Conservation (phyloP, 495 filamentous ascomycete species). For the Aspergillus hancockii region DNA sequence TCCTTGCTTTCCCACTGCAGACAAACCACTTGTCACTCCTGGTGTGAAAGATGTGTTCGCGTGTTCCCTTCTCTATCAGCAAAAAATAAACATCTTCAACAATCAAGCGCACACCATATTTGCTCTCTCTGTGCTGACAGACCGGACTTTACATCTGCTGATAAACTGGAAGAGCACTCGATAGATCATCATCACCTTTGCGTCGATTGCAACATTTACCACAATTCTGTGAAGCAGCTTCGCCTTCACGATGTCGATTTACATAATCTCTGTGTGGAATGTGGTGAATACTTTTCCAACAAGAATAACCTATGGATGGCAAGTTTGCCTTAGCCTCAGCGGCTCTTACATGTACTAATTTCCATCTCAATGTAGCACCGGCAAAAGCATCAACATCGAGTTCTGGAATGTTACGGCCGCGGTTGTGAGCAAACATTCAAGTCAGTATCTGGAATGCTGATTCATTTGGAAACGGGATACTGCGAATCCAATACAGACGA, state of each 20-base stretch:
- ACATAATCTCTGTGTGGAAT: slow-evolving; percentile 9
- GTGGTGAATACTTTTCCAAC: slow-evolving; percentile 8
- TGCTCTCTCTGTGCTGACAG: neutral
- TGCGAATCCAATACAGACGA: slow-evolving; percentile 5
- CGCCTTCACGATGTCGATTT: slow-evolving; percentile 3
- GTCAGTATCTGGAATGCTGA: slow-evolving; percentile 8
- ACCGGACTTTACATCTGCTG: slow-evolving; percentile 1
- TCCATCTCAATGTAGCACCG: slow-evolving; percentile 1
- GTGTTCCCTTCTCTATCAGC: slow-evolving; percentile 8
- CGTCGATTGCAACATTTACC: slow-evolving; percentile 4
- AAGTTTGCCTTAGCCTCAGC: neutral
- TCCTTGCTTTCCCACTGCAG: slow-evolving; percentile 16
- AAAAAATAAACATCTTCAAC: slow-evolving; percentile 4
- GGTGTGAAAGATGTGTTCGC: slow-evolving; percentile 15
- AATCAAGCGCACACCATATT: slow-evolving; percentile 9
- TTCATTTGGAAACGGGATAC: slow-evolving; percentile 8
- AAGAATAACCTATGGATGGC: slow-evolving; percentile 11
- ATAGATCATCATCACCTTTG: slow-evolving; percentile 5
- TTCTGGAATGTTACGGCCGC: slow-evolving; percentile 5
- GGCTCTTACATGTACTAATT: slow-evolving; percentile 1
- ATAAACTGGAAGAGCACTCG: slow-evolving; percentile 5
- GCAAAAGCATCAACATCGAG: slow-evolving; percentile 11
- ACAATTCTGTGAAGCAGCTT: slow-evolving; percentile 4
- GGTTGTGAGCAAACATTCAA: slow-evolving; percentile 5
- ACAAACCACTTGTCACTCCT: slow-evolving; percentile 12